phyloP scores from a whole-genome alignment of 371 early-diverging fungal species.

The Saksenaea vasiformis region DNA sequence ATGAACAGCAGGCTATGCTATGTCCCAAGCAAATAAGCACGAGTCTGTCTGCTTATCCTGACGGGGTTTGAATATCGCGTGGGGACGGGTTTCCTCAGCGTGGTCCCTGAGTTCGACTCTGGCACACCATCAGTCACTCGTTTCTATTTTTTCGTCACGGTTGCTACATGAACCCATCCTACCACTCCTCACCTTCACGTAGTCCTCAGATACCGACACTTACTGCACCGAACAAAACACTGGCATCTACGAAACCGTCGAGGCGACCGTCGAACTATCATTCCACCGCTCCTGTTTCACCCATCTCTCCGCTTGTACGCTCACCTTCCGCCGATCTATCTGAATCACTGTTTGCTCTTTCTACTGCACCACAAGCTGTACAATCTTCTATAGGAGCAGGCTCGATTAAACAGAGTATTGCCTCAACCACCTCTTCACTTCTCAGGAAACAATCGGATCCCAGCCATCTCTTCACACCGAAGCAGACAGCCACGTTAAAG shows the following conservation, averaged over 20 bases:
- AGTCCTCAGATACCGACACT: constrained; percentile 24
- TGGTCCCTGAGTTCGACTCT: not conserved
- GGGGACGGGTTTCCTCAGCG: not conserved
- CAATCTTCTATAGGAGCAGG: not conserved
- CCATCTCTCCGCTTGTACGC: constrained; percentile 20
- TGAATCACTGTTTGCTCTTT: constrained; percentile 24
- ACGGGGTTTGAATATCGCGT: too few species aligned
- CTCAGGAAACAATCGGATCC: constrained; percentile 26
- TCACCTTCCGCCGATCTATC: constrained; percentile 34
- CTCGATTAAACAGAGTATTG: constrained; percentile 19
- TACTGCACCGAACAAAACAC: constrained; percentile 40
- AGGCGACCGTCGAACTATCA: constrained; percentile 17
- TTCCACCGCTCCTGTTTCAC: constrained; percentile 17
- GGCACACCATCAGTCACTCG: not conserved
- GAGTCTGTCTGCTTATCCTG: too few species aligned
- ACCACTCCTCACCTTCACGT: constrained; percentile 11
- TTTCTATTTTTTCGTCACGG: not conserved
- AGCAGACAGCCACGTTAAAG: constrained; percentile 46
- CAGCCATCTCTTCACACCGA: constrained; percentile 34
- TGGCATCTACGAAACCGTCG: constrained; percentile 32
- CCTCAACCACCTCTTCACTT: constrained; percentile 19
- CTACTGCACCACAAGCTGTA: not conserved
- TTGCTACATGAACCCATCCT: constrained; percentile 23
- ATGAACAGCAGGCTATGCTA: too few species aligned
- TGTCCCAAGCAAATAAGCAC: too few species aligned